Percentiles rank a stretch among this genome's conserved stretches.
phyloP scores from a whole-genome alignment of 164 flowering plant species.

The Pachysandra terminalis region DNA sequence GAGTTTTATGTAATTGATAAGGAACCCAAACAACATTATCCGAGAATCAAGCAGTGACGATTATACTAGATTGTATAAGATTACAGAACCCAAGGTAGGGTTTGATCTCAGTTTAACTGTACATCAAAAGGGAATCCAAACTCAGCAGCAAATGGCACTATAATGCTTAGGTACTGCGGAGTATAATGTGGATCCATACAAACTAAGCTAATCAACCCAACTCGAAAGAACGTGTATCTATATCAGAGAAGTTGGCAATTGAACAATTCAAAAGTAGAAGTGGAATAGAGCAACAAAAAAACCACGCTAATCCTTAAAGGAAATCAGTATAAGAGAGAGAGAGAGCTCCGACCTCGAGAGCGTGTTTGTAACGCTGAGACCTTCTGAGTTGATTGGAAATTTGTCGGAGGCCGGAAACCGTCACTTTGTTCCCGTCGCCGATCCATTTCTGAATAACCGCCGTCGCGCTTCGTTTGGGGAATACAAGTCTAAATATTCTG shows the following conservation, averaged over 20 bases:
- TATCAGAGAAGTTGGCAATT: no score
- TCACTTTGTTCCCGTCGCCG: constrained; percentile 20
- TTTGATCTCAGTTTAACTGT: no score
- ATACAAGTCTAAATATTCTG: constrained; percentile 16
- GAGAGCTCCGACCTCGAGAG: constrained; percentile 27
- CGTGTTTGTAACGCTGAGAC: constrained; percentile 28
- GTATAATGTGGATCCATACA: no score
- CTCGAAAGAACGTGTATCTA: no score
- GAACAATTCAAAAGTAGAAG: no score
- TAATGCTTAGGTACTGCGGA: no score
- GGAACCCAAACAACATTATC: background rate
- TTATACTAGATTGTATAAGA: background rate
- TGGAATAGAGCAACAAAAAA: no score
- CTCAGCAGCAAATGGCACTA: background rate
- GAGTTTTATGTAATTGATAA: background rate
- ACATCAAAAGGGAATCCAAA: background rate
- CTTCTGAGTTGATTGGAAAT: constrained; percentile 19
- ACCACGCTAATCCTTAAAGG: background rate
- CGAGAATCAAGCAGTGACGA: background rate
- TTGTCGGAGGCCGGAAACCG: constrained; percentile 23
- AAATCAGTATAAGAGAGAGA: background rate
- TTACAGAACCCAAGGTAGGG: no score
- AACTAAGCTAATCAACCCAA: no score
- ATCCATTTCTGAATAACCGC: constrained; percentile 27
- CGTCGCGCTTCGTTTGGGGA: constrained; percentile 14